phyloP scores from a whole-genome alignment of 1,284 basidiomycete genomes.

The Ceratobasidium sp. region DNA sequence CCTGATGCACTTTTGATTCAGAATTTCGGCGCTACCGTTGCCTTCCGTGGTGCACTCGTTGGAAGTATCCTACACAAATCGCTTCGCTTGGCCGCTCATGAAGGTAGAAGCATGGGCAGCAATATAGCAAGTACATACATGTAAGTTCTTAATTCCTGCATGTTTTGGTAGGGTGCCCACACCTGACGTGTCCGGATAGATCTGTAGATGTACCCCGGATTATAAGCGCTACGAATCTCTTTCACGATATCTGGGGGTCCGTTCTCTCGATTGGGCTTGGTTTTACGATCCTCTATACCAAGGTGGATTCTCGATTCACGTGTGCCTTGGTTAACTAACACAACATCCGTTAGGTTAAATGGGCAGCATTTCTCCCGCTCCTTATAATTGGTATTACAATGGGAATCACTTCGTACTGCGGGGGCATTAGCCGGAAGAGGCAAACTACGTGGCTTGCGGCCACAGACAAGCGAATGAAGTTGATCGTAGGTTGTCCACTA shows the following conservation, averaged over 20 bases:
- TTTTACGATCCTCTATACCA: conserved; percentile 1
- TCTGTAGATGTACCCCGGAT: conserved; percentile 22
- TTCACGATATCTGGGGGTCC: conserved; percentile 8
- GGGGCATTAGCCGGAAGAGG: neutral
- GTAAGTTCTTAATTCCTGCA: neutral
- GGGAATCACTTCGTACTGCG: conserved; percentile 28
- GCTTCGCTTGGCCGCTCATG: conserved; percentile 8
- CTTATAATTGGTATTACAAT: conserved; percentile 2
- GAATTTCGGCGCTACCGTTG: neutral
- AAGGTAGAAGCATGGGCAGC: conserved; percentile 5
- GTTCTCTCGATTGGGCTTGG: conserved; percentile 10
- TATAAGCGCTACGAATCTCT: neutral
- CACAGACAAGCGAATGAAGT: conserved; percentile 28
- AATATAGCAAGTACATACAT: conserved; percentile 20
- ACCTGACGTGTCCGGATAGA: neutral
- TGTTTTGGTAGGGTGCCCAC: neutral
- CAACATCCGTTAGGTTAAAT: neutral
- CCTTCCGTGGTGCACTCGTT: conserved; percentile 15
- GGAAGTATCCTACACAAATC: conserved; percentile 5
- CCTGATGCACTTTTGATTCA: neutral
- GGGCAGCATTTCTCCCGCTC: conserved; percentile 17
- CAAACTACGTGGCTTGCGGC: neutral
- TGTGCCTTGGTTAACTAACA: neutral
- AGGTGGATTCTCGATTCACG: neutral
- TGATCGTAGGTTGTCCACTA: neutral